phyloP scores from a whole-genome alignment of 768 basidiomycete genomes.

The Phaeolepiota aurea region DNA sequence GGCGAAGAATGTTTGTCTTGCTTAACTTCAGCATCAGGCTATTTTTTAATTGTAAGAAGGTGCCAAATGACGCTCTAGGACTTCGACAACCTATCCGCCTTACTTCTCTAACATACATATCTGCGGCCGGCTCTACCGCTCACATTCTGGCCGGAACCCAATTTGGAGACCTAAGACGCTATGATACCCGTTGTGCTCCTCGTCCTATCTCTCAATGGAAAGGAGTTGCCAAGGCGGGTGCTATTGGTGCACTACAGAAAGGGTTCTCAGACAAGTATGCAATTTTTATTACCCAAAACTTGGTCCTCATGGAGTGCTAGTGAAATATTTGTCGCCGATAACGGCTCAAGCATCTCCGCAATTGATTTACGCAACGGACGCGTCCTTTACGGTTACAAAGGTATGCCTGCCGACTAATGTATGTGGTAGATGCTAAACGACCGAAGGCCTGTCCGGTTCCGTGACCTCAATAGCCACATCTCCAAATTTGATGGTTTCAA shows the following conservation, averaged over 20 bases:
- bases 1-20: conserved; percentile 60
- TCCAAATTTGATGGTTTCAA: conserved; percentile 46
- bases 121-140: conserved; percentile 26
- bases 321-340: conserved; percentile 64
- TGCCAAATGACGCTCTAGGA: conserved; percentile 66
- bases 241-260: conserved; percentile 48
- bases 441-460: conserved; percentile 58
- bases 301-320: conserved; percentile 23
- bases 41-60: conserved; percentile 22
- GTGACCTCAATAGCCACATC: conserved; percentile 56
- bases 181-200: conserved; percentile 66
- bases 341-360: conserved; percentile 52
- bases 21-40: neutral
- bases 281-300: neutral
- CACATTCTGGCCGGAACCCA: conserved; percentile 68
- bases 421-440: neutral
- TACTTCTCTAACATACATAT: conserved; percentile 55
- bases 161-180: conserved; percentile 64
- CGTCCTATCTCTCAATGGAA: conserved; percentile 66
- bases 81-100: conserved; percentile 77
- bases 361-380: conserved; percentile 65
- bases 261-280: conserved; percentile 61
- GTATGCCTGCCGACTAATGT: conserved; percentile 19
- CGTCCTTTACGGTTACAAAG: conserved; percentile 60
- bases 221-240: conserved; percentile 49